These are phyloP conservation scores for Colletotrichum viniferum DNA, from an alignment of 2,329 filamentous ascomycete genomes.

Conservation along the genomic window DNA sequence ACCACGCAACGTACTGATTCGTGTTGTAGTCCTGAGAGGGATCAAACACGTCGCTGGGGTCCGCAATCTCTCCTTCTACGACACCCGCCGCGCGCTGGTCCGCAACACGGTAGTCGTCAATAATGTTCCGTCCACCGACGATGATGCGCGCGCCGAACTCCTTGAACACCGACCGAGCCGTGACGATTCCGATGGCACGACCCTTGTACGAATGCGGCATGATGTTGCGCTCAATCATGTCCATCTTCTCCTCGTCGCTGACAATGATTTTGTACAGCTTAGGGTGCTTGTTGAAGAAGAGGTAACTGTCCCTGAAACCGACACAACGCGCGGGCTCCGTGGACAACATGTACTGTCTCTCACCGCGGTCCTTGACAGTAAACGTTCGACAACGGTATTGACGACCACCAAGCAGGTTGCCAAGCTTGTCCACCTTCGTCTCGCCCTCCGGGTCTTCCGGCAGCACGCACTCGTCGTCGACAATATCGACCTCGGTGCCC, in stretches of 20 bases:
- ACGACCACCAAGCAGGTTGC: constrained; percentile 79
- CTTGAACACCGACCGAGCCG: constrained; percentile 92
- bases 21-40: constrained; percentile 91
- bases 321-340: constrained; percentile 97
- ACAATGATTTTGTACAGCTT: constrained; percentile 98
- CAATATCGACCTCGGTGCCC: constrained; percentile 87
- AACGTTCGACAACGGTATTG: constrained; percentile 97
- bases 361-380: constrained; percentile 81
- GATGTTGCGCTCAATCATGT: constrained; percentile 93
- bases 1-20: constrained; percentile 99
- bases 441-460: constrained; percentile 89
- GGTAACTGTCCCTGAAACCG: constrained; percentile 95
- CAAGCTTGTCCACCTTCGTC: constrained; percentile 89
- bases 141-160: constrained; percentile 96
- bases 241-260: constrained; percentile 94
- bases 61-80: constrained; percentile 87
- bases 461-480: constrained; percentile 89
- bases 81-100: constrained; percentile 77
- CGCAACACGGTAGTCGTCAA: constrained; percentile 87
- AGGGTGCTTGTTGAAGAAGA: constrained; percentile 98
- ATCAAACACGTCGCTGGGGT: constrained; percentile 82
- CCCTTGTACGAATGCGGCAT: constrained; percentile 99
- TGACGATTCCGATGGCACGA: constrained; percentile 94
- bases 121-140: constrained; percentile 84
- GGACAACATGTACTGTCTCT: constrained; percentile 95